Conservation (phyloP, 2,329 filamentous ascomycete species). For the Epichloe hybrida region DNA sequence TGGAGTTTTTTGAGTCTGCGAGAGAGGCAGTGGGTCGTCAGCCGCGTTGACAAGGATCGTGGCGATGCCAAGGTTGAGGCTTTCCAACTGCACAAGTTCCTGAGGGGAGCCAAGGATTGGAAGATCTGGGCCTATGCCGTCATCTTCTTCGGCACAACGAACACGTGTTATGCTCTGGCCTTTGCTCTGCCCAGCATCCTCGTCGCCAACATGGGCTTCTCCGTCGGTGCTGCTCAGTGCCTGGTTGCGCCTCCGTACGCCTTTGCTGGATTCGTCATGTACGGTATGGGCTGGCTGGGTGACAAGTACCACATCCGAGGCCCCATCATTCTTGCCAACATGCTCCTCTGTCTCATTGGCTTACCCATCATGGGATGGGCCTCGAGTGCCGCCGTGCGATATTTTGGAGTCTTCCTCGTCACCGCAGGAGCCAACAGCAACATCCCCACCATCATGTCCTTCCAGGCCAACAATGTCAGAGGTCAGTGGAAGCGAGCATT, state of each 20-base stretch:
- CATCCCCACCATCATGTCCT: conserved; percentile 59
- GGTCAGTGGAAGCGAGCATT: conserved; percentile 84
- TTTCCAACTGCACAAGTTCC: conserved; percentile 35
- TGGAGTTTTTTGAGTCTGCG: conserved; percentile 39
- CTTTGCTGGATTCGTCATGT: conserved; percentile 52
- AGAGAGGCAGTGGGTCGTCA: conserved; percentile 40
- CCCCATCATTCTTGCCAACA: conserved; percentile 52
- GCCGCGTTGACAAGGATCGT: conserved; percentile 42
- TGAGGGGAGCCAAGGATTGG: conserved; percentile 34
- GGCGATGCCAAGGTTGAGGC: conserved; percentile 40
- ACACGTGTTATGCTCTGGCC: conserved; percentile 60
- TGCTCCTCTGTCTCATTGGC: conserved; percentile 52
- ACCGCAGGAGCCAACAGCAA: conserved; percentile 68
- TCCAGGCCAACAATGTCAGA: conserved; percentile 78
- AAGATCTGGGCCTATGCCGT: conserved; percentile 50
- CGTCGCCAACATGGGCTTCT: conserved; percentile 47
- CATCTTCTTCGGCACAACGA: conserved; percentile 53
- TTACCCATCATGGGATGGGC: conserved; percentile 61
- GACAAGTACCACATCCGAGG: conserved; percentile 56
- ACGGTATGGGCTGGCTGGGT: conserved; percentile 43
- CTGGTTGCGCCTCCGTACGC: conserved; percentile 58
- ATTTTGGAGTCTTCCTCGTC: conserved; percentile 64
- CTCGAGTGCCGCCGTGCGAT: conserved; percentile 40
- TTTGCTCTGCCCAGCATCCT: conserved; percentile 74
- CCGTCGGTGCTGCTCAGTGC: conserved; percentile 50